Percentiles rank a stretch among this genome's conserved stretches.
Evolutionary conservation across 805 yeast genomes (phyloP).

Genomic region (Diddensiella santjacobensis): DNA sequence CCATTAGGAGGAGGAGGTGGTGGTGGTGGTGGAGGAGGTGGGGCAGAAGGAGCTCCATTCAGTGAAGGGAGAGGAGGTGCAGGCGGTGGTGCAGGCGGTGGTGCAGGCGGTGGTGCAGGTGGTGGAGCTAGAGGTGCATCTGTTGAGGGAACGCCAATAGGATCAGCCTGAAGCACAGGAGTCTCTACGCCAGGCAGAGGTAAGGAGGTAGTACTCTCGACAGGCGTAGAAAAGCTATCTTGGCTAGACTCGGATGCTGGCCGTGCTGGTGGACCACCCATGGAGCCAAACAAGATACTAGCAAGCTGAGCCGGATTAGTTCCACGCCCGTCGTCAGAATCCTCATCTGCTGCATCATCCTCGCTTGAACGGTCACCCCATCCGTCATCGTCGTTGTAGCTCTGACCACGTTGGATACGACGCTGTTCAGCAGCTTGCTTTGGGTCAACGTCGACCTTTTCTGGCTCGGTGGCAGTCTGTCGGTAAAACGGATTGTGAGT

Average conservation of each 20-base stretch:
- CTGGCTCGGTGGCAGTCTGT: slow-evolving; percentile 6
- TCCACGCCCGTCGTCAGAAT: slow-evolving; percentile 30
- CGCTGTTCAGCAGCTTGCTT: slow-evolving; percentile 32
- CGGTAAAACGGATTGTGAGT: slow-evolving; percentile 17
- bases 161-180: slow-evolving; percentile 1
- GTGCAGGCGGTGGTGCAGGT: slow-evolving; percentile 34
- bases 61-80: slow-evolving; percentile 35
- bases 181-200: not conserved
- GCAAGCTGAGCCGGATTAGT: slow-evolving; percentile 41
- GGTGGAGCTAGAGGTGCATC: slow-evolving; percentile 32
- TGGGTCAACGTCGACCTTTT: slow-evolving; percentile 21
- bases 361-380: slow-evolving; percentile 32
- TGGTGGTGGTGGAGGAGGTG: slow-evolving; percentile 32
- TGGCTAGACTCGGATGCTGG: slow-evolving; percentile 5
- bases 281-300: slow-evolving; percentile 40
- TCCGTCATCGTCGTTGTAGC: slow-evolving; percentile 33
- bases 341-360: slow-evolving; percentile 29
- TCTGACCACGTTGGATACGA: slow-evolving; percentile 32
- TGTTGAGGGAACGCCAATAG: slow-evolving; percentile 18
- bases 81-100: slow-evolving; percentile 36
- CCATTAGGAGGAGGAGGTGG: slow-evolving; percentile 41
- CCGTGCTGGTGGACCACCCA: slow-evolving; percentile 27
- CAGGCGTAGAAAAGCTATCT: slow-evolving; percentile 9
- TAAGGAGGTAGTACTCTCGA: not conserved
- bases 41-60: slow-evolving; percentile 26